phyloP scores from a whole-genome alignment of 768 basidiomycete genomes.

The Mrakia gelida region DNA sequence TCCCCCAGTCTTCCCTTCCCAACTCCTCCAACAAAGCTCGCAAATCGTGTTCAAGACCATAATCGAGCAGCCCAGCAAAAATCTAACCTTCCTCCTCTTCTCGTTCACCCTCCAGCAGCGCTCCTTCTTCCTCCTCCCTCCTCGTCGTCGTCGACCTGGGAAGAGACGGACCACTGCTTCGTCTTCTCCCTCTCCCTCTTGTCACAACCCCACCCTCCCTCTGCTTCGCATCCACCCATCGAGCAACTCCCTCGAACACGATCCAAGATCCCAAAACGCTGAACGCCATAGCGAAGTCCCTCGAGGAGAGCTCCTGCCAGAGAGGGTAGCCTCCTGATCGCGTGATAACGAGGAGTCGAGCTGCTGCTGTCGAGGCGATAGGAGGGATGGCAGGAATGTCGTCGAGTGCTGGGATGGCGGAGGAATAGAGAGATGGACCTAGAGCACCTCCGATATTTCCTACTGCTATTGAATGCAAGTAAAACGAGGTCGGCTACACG shows the following conservation, averaged over 20 bases:
- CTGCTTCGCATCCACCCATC: slow-evolving; percentile 11
- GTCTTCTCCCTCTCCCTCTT: neutral
- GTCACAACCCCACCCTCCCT: neutral
- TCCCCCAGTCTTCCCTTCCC: neutral
- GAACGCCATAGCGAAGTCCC: slow-evolving; percentile 21
- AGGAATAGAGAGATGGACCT: slow-evolving; percentile 21
- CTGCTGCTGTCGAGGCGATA: neutral
- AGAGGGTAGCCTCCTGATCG: neutral
- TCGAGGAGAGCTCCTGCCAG: slow-evolving; percentile 12
- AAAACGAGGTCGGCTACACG: neutral
- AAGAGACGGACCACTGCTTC: neutral
- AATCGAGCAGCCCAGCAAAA: neutral
- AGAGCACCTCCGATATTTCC: slow-evolving; percentile 25
- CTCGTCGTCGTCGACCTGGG: neutral
- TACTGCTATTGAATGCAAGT: slow-evolving; percentile 4
- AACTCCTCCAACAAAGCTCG: neutral
- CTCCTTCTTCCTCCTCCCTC: slow-evolving; percentile 5
- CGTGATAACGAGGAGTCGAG: neutral
- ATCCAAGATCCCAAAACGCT: slow-evolving; percentile 8
- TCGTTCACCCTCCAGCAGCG: neutral
- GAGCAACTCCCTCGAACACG: slow-evolving; percentile 3
- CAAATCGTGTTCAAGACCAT: neutral
- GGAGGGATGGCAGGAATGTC: neutral
- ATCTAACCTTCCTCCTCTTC: neutral
- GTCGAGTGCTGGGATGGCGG: slow-evolving; percentile 14